phyloP scores from a whole-genome alignment of 208 protist species.

The Trypanosoma melophagium region DNA sequence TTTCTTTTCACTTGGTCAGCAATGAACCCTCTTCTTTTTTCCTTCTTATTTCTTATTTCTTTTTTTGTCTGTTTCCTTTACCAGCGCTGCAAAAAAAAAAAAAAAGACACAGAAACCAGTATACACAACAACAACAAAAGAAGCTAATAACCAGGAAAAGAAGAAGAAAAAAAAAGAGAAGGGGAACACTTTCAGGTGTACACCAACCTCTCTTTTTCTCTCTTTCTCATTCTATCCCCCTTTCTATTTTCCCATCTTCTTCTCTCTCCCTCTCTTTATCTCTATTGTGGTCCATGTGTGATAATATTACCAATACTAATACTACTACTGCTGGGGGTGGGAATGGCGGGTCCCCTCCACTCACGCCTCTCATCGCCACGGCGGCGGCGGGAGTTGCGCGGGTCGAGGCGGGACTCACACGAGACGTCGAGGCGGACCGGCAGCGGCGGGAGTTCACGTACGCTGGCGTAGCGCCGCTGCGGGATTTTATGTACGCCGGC shows the following conservation, averaged over 20 bases:
- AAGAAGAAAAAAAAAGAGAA: no score
- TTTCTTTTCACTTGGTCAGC: no score
- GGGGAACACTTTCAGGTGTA: no score
- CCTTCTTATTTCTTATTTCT: no score
- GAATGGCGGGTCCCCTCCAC: no score
- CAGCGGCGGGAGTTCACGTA: background rate
- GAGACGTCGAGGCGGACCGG: constrained; percentile 13
- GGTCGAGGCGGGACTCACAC: constrained; percentile 1
- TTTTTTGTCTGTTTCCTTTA: background rate
- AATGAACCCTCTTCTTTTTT: no score
- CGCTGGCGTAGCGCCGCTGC: background rate
- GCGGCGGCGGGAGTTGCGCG: background rate
- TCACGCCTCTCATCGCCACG: no score
- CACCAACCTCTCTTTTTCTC: constrained; percentile 21
- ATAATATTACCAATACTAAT: no score
- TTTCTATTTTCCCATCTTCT: background rate
- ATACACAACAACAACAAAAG: background rate
- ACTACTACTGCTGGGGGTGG: no score
- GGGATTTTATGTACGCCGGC: constrained; percentile 10
- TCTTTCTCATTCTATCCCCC: constrained; percentile 9
- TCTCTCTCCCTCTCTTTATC: background rate
- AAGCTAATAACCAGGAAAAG: background rate
- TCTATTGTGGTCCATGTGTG: no score
- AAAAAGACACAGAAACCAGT: no score
- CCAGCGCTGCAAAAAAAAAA: background rate